Evolutionary conservation across 192 early-diverging fungal genomes (phyloP), one percentile per base, ranked within the genome.

Genomic region (Coemansia sp.): DNA sequence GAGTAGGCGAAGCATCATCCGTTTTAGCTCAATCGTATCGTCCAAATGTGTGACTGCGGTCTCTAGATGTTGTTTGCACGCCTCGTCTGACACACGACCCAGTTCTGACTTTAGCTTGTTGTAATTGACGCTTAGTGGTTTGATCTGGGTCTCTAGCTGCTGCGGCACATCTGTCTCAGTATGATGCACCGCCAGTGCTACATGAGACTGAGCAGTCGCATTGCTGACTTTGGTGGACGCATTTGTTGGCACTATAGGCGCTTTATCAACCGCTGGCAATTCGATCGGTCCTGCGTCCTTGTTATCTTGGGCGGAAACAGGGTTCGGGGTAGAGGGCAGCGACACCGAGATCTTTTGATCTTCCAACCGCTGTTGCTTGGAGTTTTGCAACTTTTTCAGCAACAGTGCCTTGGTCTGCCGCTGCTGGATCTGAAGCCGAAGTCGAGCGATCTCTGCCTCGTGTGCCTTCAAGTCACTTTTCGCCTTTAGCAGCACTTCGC

Each of bases 351-450:
- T 44, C 11, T 44, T 44, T n/a, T 4, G 40, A 11, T 3, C 15
- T 7, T 37, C 38, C 28, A 50, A 9, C 15, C 5, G 38, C 49
- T 58, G 57, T 7, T 12, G 23, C 40, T 61, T 69, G 14, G 68
- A 58, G 34, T 59, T 47, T 18, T 60, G 52, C 18, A 70, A 46
- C 61, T 61, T 67, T 37, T 70, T 66, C 17, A 64, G 67, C 31
- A 76, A 28, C 9, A 66, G 52, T 24, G 68, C 64, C 36, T 53
- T 53, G 4, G 68, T 58, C 61, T 76, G 67, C 31, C 58, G 65
- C 15, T 64, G 73, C 21, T 60, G 70, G 53, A 76, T 76, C 48
- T 76, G 60, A 20, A 67, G 64, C 57, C 63, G 70, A 15, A 76
- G 67, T 36, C 60, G 55, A 4, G 73, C 73, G 20, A 76, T 76